Conservation (phyloP, 1,284 basidiomycete species). For the Hymenochaete sp. region DNA sequence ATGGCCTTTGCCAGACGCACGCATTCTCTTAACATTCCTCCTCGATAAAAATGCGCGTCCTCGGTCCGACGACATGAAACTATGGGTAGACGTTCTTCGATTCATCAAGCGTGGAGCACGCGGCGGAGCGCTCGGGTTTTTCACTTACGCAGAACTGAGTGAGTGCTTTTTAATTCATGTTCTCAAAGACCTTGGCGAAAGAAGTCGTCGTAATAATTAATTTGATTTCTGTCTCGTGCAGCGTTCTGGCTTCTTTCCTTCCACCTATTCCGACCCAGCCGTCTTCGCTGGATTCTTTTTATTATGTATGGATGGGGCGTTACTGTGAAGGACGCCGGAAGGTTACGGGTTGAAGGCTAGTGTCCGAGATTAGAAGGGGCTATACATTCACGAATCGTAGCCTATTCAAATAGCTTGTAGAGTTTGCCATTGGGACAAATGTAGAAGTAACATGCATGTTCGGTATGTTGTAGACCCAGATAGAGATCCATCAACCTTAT, state of each 20-base stretch:
- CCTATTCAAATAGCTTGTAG: too few relatives aligned
- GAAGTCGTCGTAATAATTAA: background rate
- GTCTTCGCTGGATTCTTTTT: slow-evolving; percentile 40
- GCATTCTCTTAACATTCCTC: slow-evolving; percentile 50
- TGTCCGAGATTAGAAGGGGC: too few relatives aligned
- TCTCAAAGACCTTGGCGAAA: too few relatives aligned
- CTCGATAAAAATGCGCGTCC: slow-evolving; percentile 47
- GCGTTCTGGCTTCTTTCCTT: slow-evolving; percentile 43
- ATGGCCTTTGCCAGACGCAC: slow-evolving; percentile 38
- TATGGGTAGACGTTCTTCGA: slow-evolving; percentile 56
- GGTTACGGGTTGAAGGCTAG: slow-evolving; percentile 12
- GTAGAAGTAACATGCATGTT: too few relatives aligned
- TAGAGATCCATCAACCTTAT: too few relatives aligned
- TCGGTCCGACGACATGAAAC: slow-evolving; percentile 46
- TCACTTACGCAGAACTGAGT: slow-evolving; percentile 58
- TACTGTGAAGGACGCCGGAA: slow-evolving; percentile 1
- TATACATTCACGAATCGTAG: too few relatives aligned
- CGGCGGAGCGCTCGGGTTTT: slow-evolving; percentile 50
- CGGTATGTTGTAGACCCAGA: too few relatives aligned
- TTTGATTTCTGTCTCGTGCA: slow-evolving; percentile 18
- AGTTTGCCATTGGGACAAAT: too few relatives aligned
- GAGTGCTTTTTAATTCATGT: slow-evolving; percentile 20
- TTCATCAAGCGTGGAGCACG: slow-evolving; percentile 48
- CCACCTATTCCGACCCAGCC: slow-evolving; percentile 38
- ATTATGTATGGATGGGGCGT: slow-evolving; percentile 45